Base-by-base conservation (phyloP, 345 rosid genomes). In the Camelina laxa region DNA sequence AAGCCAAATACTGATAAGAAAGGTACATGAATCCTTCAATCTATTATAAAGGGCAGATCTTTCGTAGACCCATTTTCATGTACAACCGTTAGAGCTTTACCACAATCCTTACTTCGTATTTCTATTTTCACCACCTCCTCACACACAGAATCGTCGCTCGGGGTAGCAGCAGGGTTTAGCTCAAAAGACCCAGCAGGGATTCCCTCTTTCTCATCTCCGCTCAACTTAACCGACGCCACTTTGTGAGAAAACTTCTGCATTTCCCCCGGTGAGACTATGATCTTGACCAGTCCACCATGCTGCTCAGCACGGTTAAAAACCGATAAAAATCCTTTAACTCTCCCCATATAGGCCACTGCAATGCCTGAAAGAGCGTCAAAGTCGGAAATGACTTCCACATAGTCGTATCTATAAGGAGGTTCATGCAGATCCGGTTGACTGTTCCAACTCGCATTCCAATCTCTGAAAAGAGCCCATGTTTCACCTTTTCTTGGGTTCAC, bases 401-500 rank as follows among this genome's bases (percentile, higher is more conserved):
- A 80, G 77, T 90, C 91, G 66, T 38, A 93, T 59, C 67, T 68
- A 51, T 75, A 84, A 14, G 89, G 83, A 36, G 86, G 80, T 48
- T 65, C 69, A 2, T 22, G 42, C 1, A 49, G n/a, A 7, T 50
- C 41, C 1, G 5, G 45, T 10, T 60, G 51, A 50, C 30, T 56
- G 75, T 82, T 83, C 66, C 84, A 82, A 47, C 67, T 82, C 12
- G 33, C 44, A 69, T 87, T 69, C 97, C 97, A 87, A 24, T 85
- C 81, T 82, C 74, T 89, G 66, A 83, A 91, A 56, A 91, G 81
- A 49, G 96, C 92, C 98, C 97, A 91, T 42, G 80, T 85, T 82
- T 93, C 97, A 12, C 92, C 93, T 64, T 78, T 81, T 69, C 78
- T 76, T 66, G 93, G 98, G 77, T 87, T 42, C 19, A 73, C 82